phyloP scores from a whole-genome alignment of 148 eudicot genomes.

The Amaranthus palmeri region DNA sequence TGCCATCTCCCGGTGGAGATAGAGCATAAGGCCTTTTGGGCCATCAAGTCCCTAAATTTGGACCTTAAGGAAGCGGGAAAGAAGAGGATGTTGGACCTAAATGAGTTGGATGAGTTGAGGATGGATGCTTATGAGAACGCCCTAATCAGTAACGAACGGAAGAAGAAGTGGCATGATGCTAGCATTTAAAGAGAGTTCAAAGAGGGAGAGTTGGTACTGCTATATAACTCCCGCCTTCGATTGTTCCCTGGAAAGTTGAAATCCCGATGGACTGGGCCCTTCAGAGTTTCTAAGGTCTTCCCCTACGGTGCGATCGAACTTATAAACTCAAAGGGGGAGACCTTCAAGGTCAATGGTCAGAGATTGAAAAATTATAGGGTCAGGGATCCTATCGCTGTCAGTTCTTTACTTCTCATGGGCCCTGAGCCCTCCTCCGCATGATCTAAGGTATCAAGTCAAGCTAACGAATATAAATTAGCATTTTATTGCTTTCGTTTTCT shows the following conservation, averaged over 20 bases:
- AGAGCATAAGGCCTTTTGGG: conserved; percentile 8
- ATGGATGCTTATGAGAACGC: conserved; percentile 12
- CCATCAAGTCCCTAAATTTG: neutral
- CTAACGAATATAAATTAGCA: too few relatives aligned
- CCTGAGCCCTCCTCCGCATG: too few relatives aligned
- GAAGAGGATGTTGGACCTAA: neutral
- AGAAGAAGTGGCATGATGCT: conserved; percentile 12
- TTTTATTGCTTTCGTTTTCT: too few relatives aligned
- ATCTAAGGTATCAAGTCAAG: too few relatives aligned
- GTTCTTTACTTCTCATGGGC: too few relatives aligned
- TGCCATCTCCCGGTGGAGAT: too few relatives aligned
- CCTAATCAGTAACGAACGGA: neutral
- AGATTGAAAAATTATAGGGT: too few relatives aligned
- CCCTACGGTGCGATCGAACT: neutral
- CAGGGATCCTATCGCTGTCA: too few relatives aligned
- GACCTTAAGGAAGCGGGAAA: neutral
- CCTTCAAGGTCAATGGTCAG: too few relatives aligned
- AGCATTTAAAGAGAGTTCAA: neutral
- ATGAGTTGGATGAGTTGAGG: conserved; percentile 15
- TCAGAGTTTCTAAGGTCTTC: neutral
- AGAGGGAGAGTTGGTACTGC: neutral
- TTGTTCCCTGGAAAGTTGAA: conserved; percentile 3
- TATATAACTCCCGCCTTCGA: neutral
- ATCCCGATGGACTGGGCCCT: conserved; percentile 12
- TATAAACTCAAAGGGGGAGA: neutral